Conservation (phyloP, 2,329 filamentous ascomycete genomes). For the Penicillium oxalicum region DNA sequence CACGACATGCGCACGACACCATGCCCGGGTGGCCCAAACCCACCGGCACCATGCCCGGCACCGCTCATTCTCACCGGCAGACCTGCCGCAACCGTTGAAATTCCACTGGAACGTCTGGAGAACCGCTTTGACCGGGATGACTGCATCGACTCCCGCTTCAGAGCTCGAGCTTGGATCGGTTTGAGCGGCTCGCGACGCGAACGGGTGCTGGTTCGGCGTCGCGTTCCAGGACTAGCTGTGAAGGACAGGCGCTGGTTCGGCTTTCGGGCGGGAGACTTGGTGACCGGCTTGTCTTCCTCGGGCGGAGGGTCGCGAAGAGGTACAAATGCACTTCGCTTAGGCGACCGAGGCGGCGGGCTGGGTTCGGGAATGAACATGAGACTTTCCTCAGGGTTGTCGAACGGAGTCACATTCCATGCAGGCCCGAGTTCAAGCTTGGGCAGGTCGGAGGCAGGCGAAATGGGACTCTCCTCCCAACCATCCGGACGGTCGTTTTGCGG, state of each 20-base stretch:
- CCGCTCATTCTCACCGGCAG: slow-evolving; percentile 38
- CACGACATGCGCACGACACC: slow-evolving; percentile 34
- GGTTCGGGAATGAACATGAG: slow-evolving; percentile 19
- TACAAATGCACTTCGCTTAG: slow-evolving; percentile 26
- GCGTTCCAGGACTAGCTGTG: slow-evolving; percentile 25
- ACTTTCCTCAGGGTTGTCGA: slow-evolving; percentile 17
- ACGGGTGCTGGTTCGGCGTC: slow-evolving; percentile 24
- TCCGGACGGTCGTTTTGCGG: slow-evolving; percentile 19
- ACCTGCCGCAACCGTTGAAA: slow-evolving; percentile 33
- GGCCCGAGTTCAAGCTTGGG: slow-evolving; percentile 33
- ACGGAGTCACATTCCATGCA: slow-evolving; percentile 27
- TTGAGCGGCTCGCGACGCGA: slow-evolving; percentile 34
- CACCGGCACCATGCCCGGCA: slow-evolving; percentile 38
- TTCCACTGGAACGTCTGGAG: slow-evolving; percentile 36
- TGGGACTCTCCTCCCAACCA: slow-evolving; percentile 17
- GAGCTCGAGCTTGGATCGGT: slow-evolving; percentile 30
- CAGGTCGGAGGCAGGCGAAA: slow-evolving; percentile 25
- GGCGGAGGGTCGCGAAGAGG: slow-evolving; percentile 18
- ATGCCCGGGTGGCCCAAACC: slow-evolving; percentile 32
- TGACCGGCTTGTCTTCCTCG: slow-evolving; percentile 18
- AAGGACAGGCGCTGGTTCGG: slow-evolving; percentile 27
- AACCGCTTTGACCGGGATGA: slow-evolving; percentile 33
- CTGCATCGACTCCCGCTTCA: slow-evolving; percentile 32
- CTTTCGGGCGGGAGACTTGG: slow-evolving; percentile 17
- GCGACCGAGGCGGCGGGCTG: slow-evolving; percentile 23